Percentiles rank a stretch among this genome's conserved stretches.
Conservation (phyloP, 164 flowering plant species). For the Magnolia officinalis region DNA sequence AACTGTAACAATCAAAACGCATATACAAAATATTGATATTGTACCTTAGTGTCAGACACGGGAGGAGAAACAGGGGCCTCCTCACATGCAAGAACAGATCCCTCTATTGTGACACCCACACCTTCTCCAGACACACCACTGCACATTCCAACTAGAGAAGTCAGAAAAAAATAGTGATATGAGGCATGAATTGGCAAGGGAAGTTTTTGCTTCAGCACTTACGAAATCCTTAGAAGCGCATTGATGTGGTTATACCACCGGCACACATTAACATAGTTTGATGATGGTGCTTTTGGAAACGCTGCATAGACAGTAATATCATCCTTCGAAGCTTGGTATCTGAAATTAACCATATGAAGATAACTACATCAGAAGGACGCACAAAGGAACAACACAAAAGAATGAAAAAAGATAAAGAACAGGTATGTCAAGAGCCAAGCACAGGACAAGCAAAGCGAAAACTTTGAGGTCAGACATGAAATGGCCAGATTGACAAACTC, state of each 20-base stretch:
- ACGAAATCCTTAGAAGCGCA: constrained; percentile 82
- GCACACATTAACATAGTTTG: constrained; percentile 60
- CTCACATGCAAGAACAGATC: constrained; percentile 29
- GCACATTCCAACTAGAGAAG: background rate
- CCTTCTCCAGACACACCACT: constrained; percentile 93
- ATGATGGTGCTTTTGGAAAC: constrained; percentile 47
- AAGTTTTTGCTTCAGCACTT: constrained; percentile 23
- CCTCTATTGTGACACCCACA: constrained; percentile 61
- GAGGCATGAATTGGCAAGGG: background rate
- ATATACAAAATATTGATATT: background rate
- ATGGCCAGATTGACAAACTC: too few relatives aligned
- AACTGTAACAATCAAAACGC: background rate
- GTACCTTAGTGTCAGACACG: constrained; percentile 55
- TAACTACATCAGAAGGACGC: background rate
- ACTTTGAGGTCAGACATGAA: too few relatives aligned
- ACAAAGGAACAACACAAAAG: background rate
- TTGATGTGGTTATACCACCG: constrained; percentile 86
- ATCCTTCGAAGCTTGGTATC: constrained; percentile 92
- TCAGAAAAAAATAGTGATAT: background rate
- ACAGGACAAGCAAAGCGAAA: too few relatives aligned
- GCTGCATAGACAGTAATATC: constrained; percentile 70
- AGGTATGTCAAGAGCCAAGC: too few relatives aligned
- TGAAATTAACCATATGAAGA: constrained; percentile 16
- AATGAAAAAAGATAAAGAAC: background rate
- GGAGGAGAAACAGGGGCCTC: constrained; percentile 73